Conservation (phyloP, 2,329 filamentous ascomycete species). For the Pseudogymnoascus sp. region DNA sequence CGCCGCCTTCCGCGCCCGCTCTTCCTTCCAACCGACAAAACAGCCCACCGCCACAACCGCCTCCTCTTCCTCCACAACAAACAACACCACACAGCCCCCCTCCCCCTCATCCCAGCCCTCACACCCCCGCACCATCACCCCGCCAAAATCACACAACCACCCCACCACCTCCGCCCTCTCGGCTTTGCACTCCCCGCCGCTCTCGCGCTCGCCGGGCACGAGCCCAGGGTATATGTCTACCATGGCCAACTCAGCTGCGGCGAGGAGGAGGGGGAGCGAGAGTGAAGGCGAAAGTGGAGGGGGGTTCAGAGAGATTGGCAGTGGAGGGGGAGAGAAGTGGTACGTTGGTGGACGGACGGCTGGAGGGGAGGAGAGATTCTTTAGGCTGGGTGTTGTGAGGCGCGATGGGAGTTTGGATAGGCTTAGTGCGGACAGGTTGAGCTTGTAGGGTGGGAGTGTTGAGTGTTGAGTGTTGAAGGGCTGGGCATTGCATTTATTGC, state of each 20-base stretch:
- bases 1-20: slow-evolving; percentile 27
- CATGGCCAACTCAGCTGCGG: slow-evolving; percentile 8
- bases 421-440: slow-evolving; percentile 66
- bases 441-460: slow-evolving; percentile 44
- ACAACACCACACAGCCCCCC: slow-evolving; percentile 4
- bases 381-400: slow-evolving; percentile 69
- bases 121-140: slow-evolving; percentile 24
- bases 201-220: slow-evolving; percentile 17
- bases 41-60: slow-evolving; percentile 12
- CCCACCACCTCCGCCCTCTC: slow-evolving; percentile 23
- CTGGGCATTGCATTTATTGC: neutral
- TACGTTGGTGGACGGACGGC: slow-evolving; percentile 73
- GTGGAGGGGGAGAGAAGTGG: slow-evolving; percentile 64
- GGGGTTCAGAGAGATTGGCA: neutral
- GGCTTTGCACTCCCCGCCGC: slow-evolving; percentile 23
- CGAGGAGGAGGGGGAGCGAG: slow-evolving; percentile 52
- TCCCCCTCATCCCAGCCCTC: slow-evolving; percentile 16
- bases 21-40: slow-evolving; percentile 11
- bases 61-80: neutral
- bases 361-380: slow-evolving; percentile 70
- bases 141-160: slow-evolving; percentile 18
- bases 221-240: neutral
- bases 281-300: slow-evolving; percentile 58
- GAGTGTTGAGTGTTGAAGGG: slow-evolving; percentile 23
- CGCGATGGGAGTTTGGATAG: slow-evolving; percentile 66